These are phyloP conservation scores for Neofusicoccum kwambonambiense DNA, from an alignment of 2,329 filamentous ascomycete species.

Conservation along the genomic window DNA sequence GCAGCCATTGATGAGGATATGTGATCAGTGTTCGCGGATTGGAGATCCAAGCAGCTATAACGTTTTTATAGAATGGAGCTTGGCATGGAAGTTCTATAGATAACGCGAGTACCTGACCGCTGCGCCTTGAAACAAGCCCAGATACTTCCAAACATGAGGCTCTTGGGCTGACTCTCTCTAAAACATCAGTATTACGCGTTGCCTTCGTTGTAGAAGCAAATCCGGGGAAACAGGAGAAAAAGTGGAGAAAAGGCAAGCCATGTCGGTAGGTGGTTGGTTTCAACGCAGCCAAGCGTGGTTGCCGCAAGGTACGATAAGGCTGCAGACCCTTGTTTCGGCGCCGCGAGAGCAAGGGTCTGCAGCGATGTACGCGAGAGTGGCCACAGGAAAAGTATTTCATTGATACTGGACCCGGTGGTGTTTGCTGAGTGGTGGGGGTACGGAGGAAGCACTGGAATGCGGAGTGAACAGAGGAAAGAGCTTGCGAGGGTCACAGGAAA, in stretches of 20 bases:
- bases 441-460: no score
- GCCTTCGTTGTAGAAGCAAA: neutral
- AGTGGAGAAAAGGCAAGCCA: neutral
- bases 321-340: neutral
- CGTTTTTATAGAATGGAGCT: no score
- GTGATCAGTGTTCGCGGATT: no score
- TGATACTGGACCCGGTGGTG: no score
- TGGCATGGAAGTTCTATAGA: no score
- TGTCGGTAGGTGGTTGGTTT: neutral
- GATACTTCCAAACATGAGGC: neutral
- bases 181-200: neutral
- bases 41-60: no score
- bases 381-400: no score
- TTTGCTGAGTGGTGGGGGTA: no score
- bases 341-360: neutral
- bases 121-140: neutral
- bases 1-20: no score
- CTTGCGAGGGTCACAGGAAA: no score
- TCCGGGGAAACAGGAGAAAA: neutral
- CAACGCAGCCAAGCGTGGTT: neutral
- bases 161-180: neutral
- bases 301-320: neutral
- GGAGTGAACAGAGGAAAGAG: no score
- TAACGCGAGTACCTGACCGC: no score
- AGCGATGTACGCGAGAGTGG: neutral